Evolutionary conservation across 148 eudicot genomes (phyloP), one percentile per base, ranked within the genome.

Genomic region (Camellia granthamiana): DNA sequence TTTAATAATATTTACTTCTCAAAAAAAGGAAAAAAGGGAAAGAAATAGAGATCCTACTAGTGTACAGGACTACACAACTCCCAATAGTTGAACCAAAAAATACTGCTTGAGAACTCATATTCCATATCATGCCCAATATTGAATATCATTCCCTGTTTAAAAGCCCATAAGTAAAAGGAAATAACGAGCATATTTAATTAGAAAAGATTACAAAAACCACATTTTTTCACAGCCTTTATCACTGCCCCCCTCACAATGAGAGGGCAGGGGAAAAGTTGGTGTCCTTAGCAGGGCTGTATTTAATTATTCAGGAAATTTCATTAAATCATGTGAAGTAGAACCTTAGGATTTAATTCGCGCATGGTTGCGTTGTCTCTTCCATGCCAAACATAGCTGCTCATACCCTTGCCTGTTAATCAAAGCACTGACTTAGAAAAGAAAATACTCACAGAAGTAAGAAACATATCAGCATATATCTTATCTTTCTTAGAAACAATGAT

Each of bases 291-390:
- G 38, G 38, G 38, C 38, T 30, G 38, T 30, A 30, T 30, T 30
- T 30, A 30, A 30, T 30, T 38, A 54, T 78, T 19, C 64, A 5
- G 62, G 9, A 79, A 58, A 43, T 21, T 62, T 42, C 21, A 30
- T 12, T 44, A 23, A 21, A 70, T 65, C 7, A 18, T 58, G 46
- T 15, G 59, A 38, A 62, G 49, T 67, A 78, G 69, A 64, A 89
- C 99, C 92, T 94, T 90, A 49, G 99, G 97, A 90, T 96, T 96
- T 75, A 96, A 86, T 87, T 96, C 98, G 75, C 92, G 94, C 69
- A 47, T 81, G 62, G 97, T 90, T 74, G 74, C 56, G 71, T 78
- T 84, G 83, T 96, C 95, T 87, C 99, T 88, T 76, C 99, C 99
- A 88, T 94, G 99, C 99, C 99, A 96, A 88, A 64, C 94, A 84